Evolutionary conservation across 345 rosid genomes (phyloP).

Genomic region (Pugionium cornutum): DNA sequence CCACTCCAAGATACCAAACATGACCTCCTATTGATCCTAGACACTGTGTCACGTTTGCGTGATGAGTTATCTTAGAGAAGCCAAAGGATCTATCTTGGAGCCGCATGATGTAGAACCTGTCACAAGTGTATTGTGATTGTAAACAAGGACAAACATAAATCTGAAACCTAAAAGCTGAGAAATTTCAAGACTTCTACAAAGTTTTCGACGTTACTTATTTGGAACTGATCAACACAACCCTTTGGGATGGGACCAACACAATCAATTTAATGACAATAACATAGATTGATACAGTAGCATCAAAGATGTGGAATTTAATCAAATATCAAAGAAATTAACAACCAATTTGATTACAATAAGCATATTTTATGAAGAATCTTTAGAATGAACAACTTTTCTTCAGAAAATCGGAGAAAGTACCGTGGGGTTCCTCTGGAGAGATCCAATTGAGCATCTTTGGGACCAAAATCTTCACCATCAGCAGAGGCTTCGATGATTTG

Average conservation of each 20-base stretch:
- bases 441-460: conserved; percentile 75
- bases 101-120: conserved; percentile 65
- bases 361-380: not conserved
- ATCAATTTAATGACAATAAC: not conserved
- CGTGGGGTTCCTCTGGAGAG: conserved; percentile 72
- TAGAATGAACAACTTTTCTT: not conserved
- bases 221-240: not conserved
- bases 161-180: conserved; percentile 2
- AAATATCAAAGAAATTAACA: not conserved
- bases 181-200: not conserved
- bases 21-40: conserved; percentile 77
- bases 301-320: not conserved
- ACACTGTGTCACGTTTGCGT: conserved; percentile 85
- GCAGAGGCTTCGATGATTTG: conserved; percentile 63
- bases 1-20: conserved; percentile 81
- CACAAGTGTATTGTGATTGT: not conserved
- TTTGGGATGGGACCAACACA: not conserved
- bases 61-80: conserved; percentile 68
- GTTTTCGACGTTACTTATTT: not conserved
- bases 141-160: conserved; percentile 1
- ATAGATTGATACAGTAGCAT: not conserved
- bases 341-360: not conserved
- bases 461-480: conserved; percentile 66
- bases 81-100: conserved; percentile 45
- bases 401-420: conserved; percentile 33